phyloP scores from a whole-genome alignment of 345 rosid species.

The Ricinus communis region DNA sequence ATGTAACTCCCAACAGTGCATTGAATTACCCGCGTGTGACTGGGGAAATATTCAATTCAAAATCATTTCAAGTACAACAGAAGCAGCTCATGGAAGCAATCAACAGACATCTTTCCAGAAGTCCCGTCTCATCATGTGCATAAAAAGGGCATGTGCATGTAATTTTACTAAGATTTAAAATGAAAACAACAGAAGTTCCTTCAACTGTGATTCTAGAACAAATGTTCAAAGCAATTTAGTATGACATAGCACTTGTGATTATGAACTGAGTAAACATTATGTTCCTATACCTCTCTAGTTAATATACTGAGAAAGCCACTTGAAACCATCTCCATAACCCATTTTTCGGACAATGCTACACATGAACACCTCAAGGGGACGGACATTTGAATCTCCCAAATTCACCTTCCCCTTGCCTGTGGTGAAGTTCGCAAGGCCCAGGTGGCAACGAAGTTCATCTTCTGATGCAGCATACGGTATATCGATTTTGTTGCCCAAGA shows the following conservation, averaged over 20 bases:
- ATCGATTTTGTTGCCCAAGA: constrained; percentile 79
- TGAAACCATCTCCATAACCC: constrained; percentile 84
- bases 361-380: constrained; percentile 79
- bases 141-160: not conserved
- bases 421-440: constrained; percentile 72
- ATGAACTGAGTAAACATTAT: not conserved
- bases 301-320: constrained; percentile 73
- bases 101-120: too few relatives aligned
- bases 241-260: constrained; percentile 18
- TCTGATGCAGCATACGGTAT: constrained; percentile 76
- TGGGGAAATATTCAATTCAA: too few relatives aligned
- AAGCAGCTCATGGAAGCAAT: too few relatives aligned
- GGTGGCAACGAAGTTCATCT: constrained; percentile 57
- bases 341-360: constrained; percentile 83
- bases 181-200: constrained; percentile 11
- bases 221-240: constrained; percentile 22
- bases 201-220: constrained; percentile 11
- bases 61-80: too few relatives aligned
- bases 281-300: constrained; percentile 27
- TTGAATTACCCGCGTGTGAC: too few relatives aligned
- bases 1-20: too few relatives aligned
- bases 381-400: constrained; percentile 45
- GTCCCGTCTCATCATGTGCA: too few relatives aligned
- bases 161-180: not conserved
- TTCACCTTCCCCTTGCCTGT: constrained; percentile 65